These are phyloP conservation scores for Sarocladium strictum DNA, from an alignment of 2,329 filamentous ascomycete genomes.

Conservation along the genomic window DNA sequence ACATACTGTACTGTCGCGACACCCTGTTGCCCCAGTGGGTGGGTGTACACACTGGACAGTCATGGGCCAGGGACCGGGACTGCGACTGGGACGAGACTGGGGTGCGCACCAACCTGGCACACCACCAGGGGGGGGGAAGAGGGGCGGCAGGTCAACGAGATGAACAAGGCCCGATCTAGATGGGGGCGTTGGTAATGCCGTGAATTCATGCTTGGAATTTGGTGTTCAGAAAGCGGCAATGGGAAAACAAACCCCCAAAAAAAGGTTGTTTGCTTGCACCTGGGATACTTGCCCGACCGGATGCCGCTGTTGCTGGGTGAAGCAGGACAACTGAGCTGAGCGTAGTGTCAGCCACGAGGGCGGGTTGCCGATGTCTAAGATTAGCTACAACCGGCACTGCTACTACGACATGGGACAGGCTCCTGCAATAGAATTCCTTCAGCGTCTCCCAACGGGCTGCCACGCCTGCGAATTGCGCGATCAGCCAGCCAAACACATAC, in stretches of 20 bases:
- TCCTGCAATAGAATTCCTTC: neutral
- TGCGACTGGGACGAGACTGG: neutral
- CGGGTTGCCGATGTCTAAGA: neutral
- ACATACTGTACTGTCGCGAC: neutral
- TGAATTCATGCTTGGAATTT: neutral
- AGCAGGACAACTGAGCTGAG: too few relatives aligned
- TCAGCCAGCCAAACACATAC: too few relatives aligned
- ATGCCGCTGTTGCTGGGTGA: neutral
- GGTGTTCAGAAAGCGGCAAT: neutral
- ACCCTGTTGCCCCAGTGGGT: neutral
- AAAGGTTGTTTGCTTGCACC: neutral
- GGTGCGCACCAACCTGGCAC: neutral
- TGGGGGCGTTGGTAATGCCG: neutral
- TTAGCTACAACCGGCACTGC: neutral
- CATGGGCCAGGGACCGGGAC: neutral
- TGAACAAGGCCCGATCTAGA: constrained; percentile 1
- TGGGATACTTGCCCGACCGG: neutral
- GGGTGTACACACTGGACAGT: neutral
- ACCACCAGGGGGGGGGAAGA: neutral
- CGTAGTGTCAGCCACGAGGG: neutral
- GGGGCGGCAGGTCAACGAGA: constrained; percentile 1
- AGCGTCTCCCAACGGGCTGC: neutral
- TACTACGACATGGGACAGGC: too few relatives aligned
- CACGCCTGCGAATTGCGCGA: neutral
- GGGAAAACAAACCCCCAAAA: too few relatives aligned